Conservation (phyloP, 306 rosid species). For the Vigna angularis region DNA sequence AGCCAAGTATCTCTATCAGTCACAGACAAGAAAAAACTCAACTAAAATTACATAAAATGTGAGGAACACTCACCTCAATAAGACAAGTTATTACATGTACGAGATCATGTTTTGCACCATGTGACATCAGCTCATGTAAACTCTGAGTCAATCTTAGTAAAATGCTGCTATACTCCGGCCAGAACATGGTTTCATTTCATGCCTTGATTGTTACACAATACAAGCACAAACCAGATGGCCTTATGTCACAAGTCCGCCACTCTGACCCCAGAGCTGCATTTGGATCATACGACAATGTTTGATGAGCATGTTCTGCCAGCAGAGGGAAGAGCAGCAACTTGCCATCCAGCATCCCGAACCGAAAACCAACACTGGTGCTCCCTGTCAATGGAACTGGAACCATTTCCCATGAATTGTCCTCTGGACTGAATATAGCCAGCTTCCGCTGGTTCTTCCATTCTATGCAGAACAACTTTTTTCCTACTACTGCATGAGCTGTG, state of each 20-base stretch:
- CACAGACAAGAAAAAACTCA: slow-evolving; percentile 25
- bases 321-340: slow-evolving; percentile 75
- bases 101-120: not conserved
- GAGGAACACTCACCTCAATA: slow-evolving; percentile 12
- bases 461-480: slow-evolving; percentile 81
- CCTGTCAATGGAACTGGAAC: slow-evolving; percentile 84
- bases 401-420: slow-evolving; percentile 84
- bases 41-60: slow-evolving; percentile 19
- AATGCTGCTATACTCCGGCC: not conserved
- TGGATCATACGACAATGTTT: slow-evolving; percentile 84
- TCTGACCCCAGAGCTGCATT: slow-evolving; percentile 80
- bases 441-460: slow-evolving; percentile 97
- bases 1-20: not conserved
- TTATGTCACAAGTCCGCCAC: slow-evolving; percentile 79
- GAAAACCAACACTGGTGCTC: slow-evolving; percentile 72
- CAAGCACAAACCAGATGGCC: slow-evolving; percentile 82
- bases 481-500: slow-evolving; percentile 88
- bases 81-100: not conserved
- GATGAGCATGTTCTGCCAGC: slow-evolving; percentile 56
- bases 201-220: slow-evolving; percentile 85
- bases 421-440: slow-evolving; percentile 72
- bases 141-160: not conserved
- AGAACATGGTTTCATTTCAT: slow-evolving; percentile 55
- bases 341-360: slow-evolving; percentile 72
- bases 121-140: not conserved